phyloP scores from a whole-genome alignment of 352 stramenopile genomes.

The Globisporangium yorkense region DNA sequence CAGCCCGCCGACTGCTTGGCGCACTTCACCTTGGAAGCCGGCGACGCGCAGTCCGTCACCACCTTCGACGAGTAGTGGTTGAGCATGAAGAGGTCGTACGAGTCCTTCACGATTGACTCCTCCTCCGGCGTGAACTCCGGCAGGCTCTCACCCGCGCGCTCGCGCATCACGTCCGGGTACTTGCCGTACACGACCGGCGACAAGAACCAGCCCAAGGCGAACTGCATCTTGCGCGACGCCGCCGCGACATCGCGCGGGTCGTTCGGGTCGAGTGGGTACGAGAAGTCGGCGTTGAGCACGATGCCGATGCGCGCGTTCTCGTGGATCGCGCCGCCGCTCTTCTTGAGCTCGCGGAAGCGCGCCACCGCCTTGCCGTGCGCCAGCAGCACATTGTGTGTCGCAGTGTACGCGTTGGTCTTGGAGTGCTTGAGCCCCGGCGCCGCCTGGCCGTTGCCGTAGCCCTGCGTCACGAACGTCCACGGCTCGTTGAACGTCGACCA shows the following conservation, averaged over 20 bases:
- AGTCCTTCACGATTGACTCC: conserved; percentile 77
- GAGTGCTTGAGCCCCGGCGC: conserved; percentile 29
- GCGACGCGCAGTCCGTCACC: conserved; percentile 40
- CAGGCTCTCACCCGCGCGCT: conserved; percentile 67
- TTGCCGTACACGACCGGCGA: conserved; percentile 88
- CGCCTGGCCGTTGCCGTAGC: conserved; percentile 74
- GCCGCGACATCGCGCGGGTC: conserved; percentile 43
- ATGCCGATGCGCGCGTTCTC: conserved; percentile 87
- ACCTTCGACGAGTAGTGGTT: conserved; percentile 12
- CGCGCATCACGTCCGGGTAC: conserved; percentile 89
- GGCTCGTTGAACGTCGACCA: conserved; percentile 97
- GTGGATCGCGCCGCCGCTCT: conserved; percentile 14
- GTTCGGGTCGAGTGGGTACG: conserved; percentile 65
- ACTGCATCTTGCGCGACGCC: conserved; percentile 83
- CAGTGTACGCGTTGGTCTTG: conserved; percentile 39
- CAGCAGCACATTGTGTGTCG: conserved; percentile 88
- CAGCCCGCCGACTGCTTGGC: conserved; percentile 27
- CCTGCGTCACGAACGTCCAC: conserved; percentile 82
- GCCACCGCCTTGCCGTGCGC: conserved; percentile 84
- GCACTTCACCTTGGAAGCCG: conserved; percentile 27
- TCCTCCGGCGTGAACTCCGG: conserved; percentile 84
- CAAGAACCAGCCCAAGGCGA: conserved; percentile 89
- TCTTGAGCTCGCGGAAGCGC: conserved; percentile 79
- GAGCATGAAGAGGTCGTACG: conserved; percentile 47
- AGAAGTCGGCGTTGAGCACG: conserved; percentile 80